Evolutionary conservation across 768 basidiomycete genomes (phyloP), one percentile per base, ranked within the genome.

Genomic region (Leccinum pellstonianum): DNA sequence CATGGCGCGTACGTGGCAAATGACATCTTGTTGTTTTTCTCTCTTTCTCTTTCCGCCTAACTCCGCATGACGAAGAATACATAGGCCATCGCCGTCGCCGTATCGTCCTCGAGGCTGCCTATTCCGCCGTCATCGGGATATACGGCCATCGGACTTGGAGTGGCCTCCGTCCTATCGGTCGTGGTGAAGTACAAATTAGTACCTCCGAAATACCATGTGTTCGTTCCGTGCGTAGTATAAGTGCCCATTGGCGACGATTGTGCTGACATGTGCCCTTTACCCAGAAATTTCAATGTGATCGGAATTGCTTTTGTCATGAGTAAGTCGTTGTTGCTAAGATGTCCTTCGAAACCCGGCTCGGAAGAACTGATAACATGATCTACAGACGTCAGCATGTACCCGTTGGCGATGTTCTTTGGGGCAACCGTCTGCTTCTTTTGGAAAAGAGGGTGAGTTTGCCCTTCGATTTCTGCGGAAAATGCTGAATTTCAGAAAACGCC

Each of bases 181-280:
- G 35, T 59, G 27, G 19, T 23, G 21, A 49, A 60, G 38, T 59
- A 54, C 27, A 59, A 49, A 23, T 27, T 38, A n/a, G 58, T 59
- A 12, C 47, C 15, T 37, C 35, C 35, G 3, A 56, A 56, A 35
- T 52, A 56, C 23, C 56, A 59, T 38, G 57, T 27, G 29, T 49
- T 59, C 19, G 25, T 59, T 38, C 47, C 57, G 57, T 59, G 37
- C 33, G 57, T 41, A 35, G 47, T 27, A 27, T 27, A 0, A 27
- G 27, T 27, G 27, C 27, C 27, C 27, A 27, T 27, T 8, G 27
- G 27, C 27, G 27, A 27, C 27, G 27, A 27, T 29, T 10, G 15
- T 27, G 14, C 27, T 51, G 8, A 29, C 27, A 14, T 10, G 15
- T 31, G 4, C 21, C 27, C 4, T 47, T 49, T 23, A 3, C 33